These are phyloP conservation scores for Talaromyces sp. DNA, from an alignment of 2,329 filamentous ascomycete species.

Conservation along the genomic window DNA sequence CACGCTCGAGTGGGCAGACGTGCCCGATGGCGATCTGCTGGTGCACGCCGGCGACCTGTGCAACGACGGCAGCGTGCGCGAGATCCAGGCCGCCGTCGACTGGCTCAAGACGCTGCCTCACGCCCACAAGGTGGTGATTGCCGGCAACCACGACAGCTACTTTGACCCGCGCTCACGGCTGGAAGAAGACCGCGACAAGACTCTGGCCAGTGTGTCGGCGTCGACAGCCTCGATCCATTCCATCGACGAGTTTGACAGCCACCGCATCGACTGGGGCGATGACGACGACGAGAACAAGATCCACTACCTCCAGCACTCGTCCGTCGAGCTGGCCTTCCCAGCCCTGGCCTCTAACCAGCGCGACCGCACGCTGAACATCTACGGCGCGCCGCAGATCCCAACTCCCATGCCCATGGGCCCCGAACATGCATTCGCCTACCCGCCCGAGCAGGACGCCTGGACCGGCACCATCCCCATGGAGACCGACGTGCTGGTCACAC, in stretches of 20 bases:
- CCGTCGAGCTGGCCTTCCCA: constrained; percentile 58
- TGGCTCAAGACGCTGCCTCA: constrained; percentile 75
- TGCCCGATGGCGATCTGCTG: constrained; percentile 72
- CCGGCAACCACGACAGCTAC: constrained; percentile 85
- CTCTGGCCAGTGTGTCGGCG: constrained; percentile 26
- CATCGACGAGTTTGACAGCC: constrained; percentile 38
- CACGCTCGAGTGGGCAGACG: constrained; percentile 43
- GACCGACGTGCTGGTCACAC: constrained; percentile 75
- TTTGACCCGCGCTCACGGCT: constrained; percentile 64
- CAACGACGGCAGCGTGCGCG: constrained; percentile 62
- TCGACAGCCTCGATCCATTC: constrained; percentile 42
- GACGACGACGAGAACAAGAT: constrained; percentile 36
- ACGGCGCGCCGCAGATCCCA: constrained; percentile 77
- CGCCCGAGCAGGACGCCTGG: constrained; percentile 63
- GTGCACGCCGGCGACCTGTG: constrained; percentile 87
- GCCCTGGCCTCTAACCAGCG: constrained; percentile 41
- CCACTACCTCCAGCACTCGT: constrained; percentile 69
- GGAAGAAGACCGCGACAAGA: constrained; percentile 47
- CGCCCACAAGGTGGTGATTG: constrained; percentile 72
- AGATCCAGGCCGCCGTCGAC: constrained; percentile 78
- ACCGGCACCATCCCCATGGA: constrained; percentile 62
- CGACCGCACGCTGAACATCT: constrained; percentile 62
- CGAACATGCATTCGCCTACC: constrained; percentile 75
- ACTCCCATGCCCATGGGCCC: constrained; percentile 58
- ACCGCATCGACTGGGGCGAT: constrained; percentile 58